Evolutionary conservation across 257 asterid species (phyloP), one percentile per base, ranked within the genome.

Genomic region (Nicotiana noctiflora): DNA sequence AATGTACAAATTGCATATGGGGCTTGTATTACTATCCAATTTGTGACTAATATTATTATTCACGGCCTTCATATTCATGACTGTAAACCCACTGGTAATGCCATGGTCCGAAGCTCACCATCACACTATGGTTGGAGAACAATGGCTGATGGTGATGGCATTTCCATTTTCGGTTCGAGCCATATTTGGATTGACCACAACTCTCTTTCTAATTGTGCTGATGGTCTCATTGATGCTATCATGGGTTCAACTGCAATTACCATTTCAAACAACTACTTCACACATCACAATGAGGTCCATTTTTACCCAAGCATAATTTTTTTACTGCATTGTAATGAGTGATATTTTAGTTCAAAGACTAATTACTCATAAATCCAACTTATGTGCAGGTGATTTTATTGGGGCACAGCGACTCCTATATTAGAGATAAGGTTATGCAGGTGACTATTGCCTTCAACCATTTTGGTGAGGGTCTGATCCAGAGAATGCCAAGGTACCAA

Each of bases 221-320:
- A 95, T 75, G 98, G 98, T 7, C 88, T 95, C 11, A 79, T 94
- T 53, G 98, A 94, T 80, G 98, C 97, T 19, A 85, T 94, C 66
- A 92, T 91, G 98, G 98, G 92, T 1, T 95, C 98, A 4, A 95
- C 98, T 0, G 98, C 98, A 13, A 91, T 95, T 65, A 95, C 98
- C 83, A 92, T 95, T 66, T 93, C 98, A 0, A 95, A 93, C 67
- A 93, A 93, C 82, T 92, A 89, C 82, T 95, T 95, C 63, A 92
- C 98, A 40, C 97, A 92, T 76, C 98, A 95, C 82, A 91, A 93
- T 78, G 97, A 95, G 97, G 98, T 94, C 40, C 27, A 18, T 21
- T 37, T 37, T 78, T 19, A 12, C 25, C 34, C 37, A 60, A 60
- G 3, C 44, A 63, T 25, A 52, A 9, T 59, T 29, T 10, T 12